Conservation (phyloP, 441 rosid genomes). For the Breynia disticha region DNA sequence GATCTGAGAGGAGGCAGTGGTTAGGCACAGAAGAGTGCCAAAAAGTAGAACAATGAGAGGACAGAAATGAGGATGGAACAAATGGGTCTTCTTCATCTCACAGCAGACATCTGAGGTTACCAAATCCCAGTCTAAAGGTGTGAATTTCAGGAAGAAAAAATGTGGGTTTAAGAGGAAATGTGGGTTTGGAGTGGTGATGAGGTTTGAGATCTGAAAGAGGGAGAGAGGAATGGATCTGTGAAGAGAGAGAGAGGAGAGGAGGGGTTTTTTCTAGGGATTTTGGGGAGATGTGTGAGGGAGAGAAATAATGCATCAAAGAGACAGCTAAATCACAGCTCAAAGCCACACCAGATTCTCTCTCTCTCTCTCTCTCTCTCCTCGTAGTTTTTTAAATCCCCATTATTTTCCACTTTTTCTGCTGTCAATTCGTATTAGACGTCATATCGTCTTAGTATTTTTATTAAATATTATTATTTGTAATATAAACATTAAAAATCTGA, state of each 20-base stretch:
- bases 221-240: background rate
- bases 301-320: conserved; percentile 28
- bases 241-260: conserved; percentile 2
- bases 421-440: too few relatives aligned
- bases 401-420: too few relatives aligned
- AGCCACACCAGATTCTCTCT: conserved; percentile 43
- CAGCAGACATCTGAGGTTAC: background rate
- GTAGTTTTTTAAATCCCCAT: background rate
- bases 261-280: conserved; percentile 30
- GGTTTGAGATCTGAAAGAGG: conserved; percentile 2
- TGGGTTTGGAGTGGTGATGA: background rate
- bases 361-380: conserved; percentile 4
- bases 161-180: background rate
- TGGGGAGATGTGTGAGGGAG: conserved; percentile 26
- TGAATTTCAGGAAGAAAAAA: background rate
- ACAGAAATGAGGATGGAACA: background rate
- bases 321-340: conserved; percentile 89
- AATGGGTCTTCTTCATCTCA: conserved; percentile 1
- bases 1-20: background rate
- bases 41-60: conserved; percentile 1
- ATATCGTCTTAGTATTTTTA: too few relatives aligned
- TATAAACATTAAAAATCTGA: too few relatives aligned
- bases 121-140: too few relatives aligned
- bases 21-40: background rate
- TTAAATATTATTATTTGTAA: too few relatives aligned